Evolutionary conservation across 1,139 yeast species (phyloP), one percentile per base, ranked within the genome.

Genomic region (Candida smagusa): DNA sequence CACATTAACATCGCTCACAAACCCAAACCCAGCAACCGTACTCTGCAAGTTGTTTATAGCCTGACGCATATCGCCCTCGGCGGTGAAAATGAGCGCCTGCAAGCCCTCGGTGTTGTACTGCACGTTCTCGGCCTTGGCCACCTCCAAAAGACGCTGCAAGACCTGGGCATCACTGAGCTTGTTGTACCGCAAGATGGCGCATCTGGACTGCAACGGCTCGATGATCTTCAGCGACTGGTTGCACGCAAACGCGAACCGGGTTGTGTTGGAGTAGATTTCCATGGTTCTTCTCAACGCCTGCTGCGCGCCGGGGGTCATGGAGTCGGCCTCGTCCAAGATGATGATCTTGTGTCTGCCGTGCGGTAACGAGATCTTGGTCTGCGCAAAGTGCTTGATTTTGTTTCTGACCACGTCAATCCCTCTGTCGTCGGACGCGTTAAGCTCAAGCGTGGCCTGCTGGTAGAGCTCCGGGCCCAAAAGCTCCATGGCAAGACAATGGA

Each of bases 41-140:
- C 95, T 83, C 56, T 92, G 98, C 41, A 92, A 60, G 59, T 92
- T 92, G 55, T 94, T 94, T 36, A 94, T 77, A 0, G 98, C 98
- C 59, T 92, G 98, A 62, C 99, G 78, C 98, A 94, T 92, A 58
- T 92, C 99, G 40, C 98, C 98, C 59, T 92, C 99, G 0, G 97
- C 95, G 0, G 97, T 84, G 64, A 92, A 92, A n/a, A 94, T 79
- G 44, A 92, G 72, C 0, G 98, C 98, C 49, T 89, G 90, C 29
- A 92, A 65, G 0, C 99, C 99, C 59, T 88, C 97, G 44, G 89
- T 86, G 27, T 92, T 79, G 58, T 79, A 87, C 53, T 88, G 69
- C 11, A 90, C 87, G 28, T 79, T 61, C 57, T 92, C 98, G 4
- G 63, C 56, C 46, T 81, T 73, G 33, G 84, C 76, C 19, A 92